Percentiles rank a stretch among this genome's conserved stretches.
phyloP scores from a whole-genome alignment of 352 stramenopile genomes.

The Pythium brassicae region DNA sequence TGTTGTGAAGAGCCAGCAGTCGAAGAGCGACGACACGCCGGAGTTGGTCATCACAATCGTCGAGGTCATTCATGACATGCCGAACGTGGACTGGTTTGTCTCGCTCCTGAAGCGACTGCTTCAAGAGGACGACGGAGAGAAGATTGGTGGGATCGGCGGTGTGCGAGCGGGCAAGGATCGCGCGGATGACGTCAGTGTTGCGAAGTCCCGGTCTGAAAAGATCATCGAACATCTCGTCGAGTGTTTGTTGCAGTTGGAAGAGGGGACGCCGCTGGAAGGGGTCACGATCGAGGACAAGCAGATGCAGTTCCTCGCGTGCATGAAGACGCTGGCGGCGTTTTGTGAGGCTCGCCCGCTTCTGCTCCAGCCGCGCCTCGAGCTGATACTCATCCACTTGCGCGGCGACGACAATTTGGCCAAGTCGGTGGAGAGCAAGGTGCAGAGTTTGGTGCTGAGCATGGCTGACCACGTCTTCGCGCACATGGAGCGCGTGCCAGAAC shows the following conservation, averaged over 20 bases:
- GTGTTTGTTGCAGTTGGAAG: slow-evolving; percentile 66
- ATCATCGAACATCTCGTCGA: slow-evolving; percentile 67
- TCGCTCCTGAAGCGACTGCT: slow-evolving; percentile 61
- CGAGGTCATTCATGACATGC: slow-evolving; percentile 72
- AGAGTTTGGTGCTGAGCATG: slow-evolving; percentile 59
- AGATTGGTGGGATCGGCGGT: slow-evolving; percentile 8
- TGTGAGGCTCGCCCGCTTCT: slow-evolving; percentile 63
- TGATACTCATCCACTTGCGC: slow-evolving; percentile 71
- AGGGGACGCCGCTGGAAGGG: slow-evolving; percentile 47
- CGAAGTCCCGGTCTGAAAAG: slow-evolving; percentile 45
- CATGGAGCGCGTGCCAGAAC: slow-evolving; percentile 43
- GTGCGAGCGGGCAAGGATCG: slow-evolving; percentile 34
- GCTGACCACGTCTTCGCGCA: slow-evolving; percentile 50
- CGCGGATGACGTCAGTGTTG: slow-evolving; percentile 41
- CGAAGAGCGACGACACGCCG: slow-evolving; percentile 56
- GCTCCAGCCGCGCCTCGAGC: slow-evolving; percentile 53
- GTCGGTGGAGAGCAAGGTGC: slow-evolving; percentile 46
- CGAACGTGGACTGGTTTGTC: slow-evolving; percentile 70
- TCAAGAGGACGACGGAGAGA: slow-evolving; percentile 19
- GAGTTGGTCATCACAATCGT: slow-evolving; percentile 66
- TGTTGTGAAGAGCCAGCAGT: slow-evolving; percentile 56
- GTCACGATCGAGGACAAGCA: slow-evolving; percentile 51
- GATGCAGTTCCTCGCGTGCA: slow-evolving; percentile 65
- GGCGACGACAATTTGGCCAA: slow-evolving; percentile 53
- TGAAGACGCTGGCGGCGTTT: slow-evolving; percentile 76